A percentile compares a stretch with the other conserved stretches of the same genome.
phyloP scores from a whole-genome alignment of 331 rosid genomes.

The Cucumis variabilis region DNA sequence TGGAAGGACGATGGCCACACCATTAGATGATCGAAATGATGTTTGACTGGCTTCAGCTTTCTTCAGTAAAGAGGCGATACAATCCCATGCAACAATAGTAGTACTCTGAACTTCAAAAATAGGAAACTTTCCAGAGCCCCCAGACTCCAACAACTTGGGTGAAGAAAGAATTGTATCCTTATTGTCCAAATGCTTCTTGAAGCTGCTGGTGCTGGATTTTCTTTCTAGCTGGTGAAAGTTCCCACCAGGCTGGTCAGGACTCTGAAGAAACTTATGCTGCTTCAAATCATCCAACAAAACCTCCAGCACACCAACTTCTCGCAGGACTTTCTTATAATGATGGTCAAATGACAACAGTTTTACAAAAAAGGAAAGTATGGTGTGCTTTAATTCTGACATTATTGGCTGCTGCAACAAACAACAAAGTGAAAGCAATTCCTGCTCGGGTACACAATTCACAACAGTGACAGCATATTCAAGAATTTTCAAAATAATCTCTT shows the following conservation, averaged over 20 bases:
- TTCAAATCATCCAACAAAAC: conserved; percentile 95
- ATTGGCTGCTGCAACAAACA: conserved; percentile 98
- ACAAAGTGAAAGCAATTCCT: conserved; percentile 98
- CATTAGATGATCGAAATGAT: conserved; percentile 86
- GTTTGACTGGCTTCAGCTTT: conserved; percentile 90
- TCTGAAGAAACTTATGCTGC: conserved; percentile 77
- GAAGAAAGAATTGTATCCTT: conserved; percentile 91
- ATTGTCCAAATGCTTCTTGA: conserved; percentile 75
- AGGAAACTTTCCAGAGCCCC: conserved; percentile 87
- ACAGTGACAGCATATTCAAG: conserved; percentile 99
- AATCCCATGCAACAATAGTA: conserved; percentile 92
- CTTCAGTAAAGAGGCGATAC: conserved; percentile 89
- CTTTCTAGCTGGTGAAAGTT: conserved; percentile 58
- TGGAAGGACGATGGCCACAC: conserved; percentile 81
- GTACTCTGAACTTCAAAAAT: conserved; percentile 87
- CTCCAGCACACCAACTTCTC: conserved; percentile 99
- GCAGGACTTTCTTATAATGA: conserved; percentile 94
- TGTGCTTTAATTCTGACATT: conserved; percentile 84
- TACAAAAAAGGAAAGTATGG: conserved; percentile 92
- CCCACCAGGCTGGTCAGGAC: conserved; percentile 64
- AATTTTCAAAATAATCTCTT: conserved; percentile 93
- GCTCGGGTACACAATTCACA: conserved; percentile 98
- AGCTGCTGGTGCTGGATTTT: conserved; percentile 72
- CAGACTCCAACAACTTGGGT: conserved; percentile 75
- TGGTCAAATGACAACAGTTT: conserved; percentile 98